Conservation (phyloP, 1,284 basidiomycete species). For the Boletus hoseneyae region DNA sequence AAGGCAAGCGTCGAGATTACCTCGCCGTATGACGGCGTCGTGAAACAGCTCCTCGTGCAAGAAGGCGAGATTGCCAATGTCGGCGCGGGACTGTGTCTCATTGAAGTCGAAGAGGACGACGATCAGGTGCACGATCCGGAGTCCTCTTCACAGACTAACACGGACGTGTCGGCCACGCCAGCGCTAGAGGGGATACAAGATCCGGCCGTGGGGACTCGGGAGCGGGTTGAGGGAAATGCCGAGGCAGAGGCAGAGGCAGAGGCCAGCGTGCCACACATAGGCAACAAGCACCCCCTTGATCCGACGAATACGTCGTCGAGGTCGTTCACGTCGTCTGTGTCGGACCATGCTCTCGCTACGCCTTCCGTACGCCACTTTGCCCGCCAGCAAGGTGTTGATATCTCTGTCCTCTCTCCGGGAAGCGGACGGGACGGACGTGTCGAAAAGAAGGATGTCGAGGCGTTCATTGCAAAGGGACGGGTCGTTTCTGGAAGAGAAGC, state of each 20-base stretch:
- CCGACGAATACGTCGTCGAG: constrained; percentile 41
- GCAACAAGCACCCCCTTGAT: constrained; percentile 62
- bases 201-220: constrained; percentile 5
- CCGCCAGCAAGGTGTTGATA: constrained; percentile 60
- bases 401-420: constrained; percentile 59
- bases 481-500: neutral
- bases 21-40: constrained; percentile 78
- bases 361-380: constrained; percentile 82
- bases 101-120: constrained; percentile 70
- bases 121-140: constrained; percentile 2
- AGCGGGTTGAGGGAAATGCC: neutral
- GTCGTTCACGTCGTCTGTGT: constrained; percentile 16
- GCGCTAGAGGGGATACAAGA: neutral
- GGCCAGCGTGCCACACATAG: neutral
- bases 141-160: constrained; percentile 3
- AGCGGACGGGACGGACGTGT: constrained; percentile 76
- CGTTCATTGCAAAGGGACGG: constrained; percentile 41
- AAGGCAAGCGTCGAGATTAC: constrained; percentile 95
- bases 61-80: constrained; percentile 89
- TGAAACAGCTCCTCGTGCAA: constrained; percentile 71
- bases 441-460: constrained; percentile 73
- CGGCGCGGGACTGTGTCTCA: constrained; percentile 78
- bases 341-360: constrained; percentile 55
- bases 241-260: neutral
- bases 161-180: neutral